Conservation (phyloP, 2,329 filamentous ascomycete genomes). For the Sporothrix phasma region DNA sequence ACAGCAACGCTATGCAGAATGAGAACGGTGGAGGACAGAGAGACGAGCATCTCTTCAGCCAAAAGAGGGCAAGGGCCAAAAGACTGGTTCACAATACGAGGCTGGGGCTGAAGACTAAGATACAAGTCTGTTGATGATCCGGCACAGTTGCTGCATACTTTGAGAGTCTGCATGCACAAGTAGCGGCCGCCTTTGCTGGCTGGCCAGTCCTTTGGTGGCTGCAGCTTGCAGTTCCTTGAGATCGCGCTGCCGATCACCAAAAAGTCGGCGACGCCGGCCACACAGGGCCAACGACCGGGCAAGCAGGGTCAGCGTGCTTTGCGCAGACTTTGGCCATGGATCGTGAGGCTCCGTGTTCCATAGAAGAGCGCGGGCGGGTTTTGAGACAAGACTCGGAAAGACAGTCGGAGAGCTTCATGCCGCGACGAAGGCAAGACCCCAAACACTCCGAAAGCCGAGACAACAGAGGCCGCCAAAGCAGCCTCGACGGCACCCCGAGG, state of each 20-base stretch:
- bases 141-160: neutral
- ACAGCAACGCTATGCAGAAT: neutral
- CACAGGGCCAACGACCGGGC: neutral
- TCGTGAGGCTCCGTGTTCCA: neutral
- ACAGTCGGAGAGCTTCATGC: neutral
- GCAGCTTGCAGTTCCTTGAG: neutral
- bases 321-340: neutral
- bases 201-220: neutral
- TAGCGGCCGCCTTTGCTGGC: neutral
- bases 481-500: neutral
- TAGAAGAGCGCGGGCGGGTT: neutral
- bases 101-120: neutral
- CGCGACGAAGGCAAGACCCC: neutral
- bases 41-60: neutral
- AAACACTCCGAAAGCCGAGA: neutral
- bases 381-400: neutral
- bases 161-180: too few species aligned
- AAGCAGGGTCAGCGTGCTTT: neutral
- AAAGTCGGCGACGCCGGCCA: neutral
- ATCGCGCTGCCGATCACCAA: neutral
- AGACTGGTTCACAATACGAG: slow-evolving; percentile 2
- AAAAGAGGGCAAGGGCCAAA: slow-evolving; percentile 2
- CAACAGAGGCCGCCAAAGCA: neutral
- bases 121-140: neutral
- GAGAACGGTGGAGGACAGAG: neutral